These are phyloP conservation scores for Singerocomus inundabilis DNA, from an alignment of 1,284 basidiomycete species.

Conservation along the genomic window DNA sequence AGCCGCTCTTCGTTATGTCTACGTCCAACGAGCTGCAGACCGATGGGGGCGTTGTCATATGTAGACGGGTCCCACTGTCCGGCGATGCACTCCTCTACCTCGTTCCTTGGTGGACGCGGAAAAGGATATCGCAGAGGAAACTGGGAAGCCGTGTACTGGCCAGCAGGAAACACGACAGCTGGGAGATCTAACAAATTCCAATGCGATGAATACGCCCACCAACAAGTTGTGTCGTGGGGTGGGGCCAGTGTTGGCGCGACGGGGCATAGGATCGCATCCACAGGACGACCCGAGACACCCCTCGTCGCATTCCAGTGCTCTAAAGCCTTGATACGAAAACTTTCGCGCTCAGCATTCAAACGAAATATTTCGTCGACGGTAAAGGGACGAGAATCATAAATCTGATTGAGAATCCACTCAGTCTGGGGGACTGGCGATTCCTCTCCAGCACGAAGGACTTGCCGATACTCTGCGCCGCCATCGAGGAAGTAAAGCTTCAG, in stretches of 20 bases:
- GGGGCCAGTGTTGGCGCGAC: slow-evolving; percentile 51
- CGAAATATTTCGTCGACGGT: slow-evolving; percentile 42
- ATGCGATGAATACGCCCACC: slow-evolving; percentile 53
- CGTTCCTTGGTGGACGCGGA: slow-evolving; percentile 34
- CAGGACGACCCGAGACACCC: slow-evolving; percentile 44
- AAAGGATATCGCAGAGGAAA: background rate
- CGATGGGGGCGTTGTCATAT: slow-evolving; percentile 46
- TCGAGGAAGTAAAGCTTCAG: slow-evolving; percentile 49
- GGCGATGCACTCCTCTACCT: slow-evolving; percentile 38
- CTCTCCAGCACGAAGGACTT: slow-evolving; percentile 35
- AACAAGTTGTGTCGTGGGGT: slow-evolving; percentile 48
- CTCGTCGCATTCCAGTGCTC: slow-evolving; percentile 53
- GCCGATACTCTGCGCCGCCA: slow-evolving; percentile 46
- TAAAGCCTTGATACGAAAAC: slow-evolving; percentile 42
- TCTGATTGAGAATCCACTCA: slow-evolving; percentile 47
- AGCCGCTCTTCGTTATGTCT: slow-evolving; percentile 50
- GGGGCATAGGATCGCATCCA: slow-evolving; percentile 57
- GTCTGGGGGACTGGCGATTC: slow-evolving; percentile 45
- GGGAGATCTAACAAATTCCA: slow-evolving; percentile 61
- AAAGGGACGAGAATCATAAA: slow-evolving; percentile 37
- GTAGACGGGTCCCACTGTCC: slow-evolving; percentile 44
- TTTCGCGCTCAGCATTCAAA: slow-evolving; percentile 45
- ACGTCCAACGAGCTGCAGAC: slow-evolving; percentile 48
- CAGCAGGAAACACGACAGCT: slow-evolving; percentile 51
- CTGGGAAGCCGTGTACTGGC: slow-evolving; percentile 21